Base-by-base conservation (phyloP, 768 basidiomycete species). In the Boletus sensibilis region DNA sequence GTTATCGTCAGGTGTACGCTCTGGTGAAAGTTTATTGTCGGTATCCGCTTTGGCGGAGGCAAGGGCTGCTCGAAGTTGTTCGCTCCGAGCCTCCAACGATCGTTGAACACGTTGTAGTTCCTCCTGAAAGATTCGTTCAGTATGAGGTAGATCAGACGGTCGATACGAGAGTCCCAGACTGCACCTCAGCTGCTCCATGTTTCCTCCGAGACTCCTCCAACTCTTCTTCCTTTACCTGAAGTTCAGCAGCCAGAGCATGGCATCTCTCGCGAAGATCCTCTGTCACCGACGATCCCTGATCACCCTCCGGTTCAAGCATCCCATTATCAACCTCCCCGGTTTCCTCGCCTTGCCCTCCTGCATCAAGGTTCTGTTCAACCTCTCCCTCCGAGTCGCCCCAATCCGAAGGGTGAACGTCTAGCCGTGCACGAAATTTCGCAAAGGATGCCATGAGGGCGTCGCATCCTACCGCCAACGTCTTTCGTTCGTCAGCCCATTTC, bases 371-470 rank as follows among this genome's bases (percentile, higher is more conserved):
- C 23, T 59, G 65, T 23, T 64, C 67, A 21, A 62, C 64, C 45
- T 69, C 67, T 38, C 62, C 67, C 37, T 68, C 67, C 21, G 55
- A 60, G 46, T 69, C 65, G 2, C 16, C 57, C 65, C 49, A 56
- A 25, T 67, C 65, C 38, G 58, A 53, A 29, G 59, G 48, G 27
- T 69, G 66, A 2, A 54, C 42, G 41, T 68, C 67, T 1, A 69
- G 45, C 4, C 58, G 60, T 35, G 67, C 65, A 29, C 67, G 67
- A 44, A 67, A 69, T 41, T 69, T 68, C 27, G 68, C 68, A 63
- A 68, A 68, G 25, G 68, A 69, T n/a, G 67, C 65, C 67, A 68
- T 68, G 62, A 68, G 68, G 16, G 34, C 12, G 38, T 68, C 68
- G 29, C 67, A 68, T 33, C 59, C 60, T 44, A 46, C 40, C 46